A percentile compares a stretch with the other conserved stretches of the same genome.
These are phyloP conservation scores for Dichotomocladium elegans DNA, from an alignment of 371 early-diverging fungal genomes.

Conservation along the genomic window DNA sequence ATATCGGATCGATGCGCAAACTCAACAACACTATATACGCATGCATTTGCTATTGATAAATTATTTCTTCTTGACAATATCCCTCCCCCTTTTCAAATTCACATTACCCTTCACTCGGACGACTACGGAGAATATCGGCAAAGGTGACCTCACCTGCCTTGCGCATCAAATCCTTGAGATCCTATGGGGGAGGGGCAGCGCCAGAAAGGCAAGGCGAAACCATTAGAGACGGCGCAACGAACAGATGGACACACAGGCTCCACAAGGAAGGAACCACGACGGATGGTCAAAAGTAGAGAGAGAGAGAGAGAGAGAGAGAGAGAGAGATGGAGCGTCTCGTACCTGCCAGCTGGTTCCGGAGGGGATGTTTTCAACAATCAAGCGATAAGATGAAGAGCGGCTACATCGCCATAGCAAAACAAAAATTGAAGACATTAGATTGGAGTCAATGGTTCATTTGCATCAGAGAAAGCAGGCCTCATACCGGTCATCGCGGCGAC, in stretches of 20 bases:
- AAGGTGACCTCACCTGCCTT: slow-evolving; percentile 94
- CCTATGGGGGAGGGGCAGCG: slow-evolving; percentile 53
- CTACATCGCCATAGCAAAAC: too few relatives aligned
- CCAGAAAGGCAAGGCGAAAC: slow-evolving; percentile 7
- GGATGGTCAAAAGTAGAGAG: slow-evolving; percentile 7
- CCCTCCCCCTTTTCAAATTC: background rate
- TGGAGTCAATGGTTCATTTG: too few relatives aligned
- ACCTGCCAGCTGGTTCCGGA: slow-evolving; percentile 81
- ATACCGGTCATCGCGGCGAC: slow-evolving; percentile 36
- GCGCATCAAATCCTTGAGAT: slow-evolving; percentile 94
- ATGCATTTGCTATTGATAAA: background rate
- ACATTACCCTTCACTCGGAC: slow-evolving; percentile 83
- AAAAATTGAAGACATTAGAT: too few relatives aligned
- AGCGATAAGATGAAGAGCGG: slow-evolving; percentile 55
- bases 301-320: slow-evolving; percentile 13
- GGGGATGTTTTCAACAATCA: slow-evolving; percentile 70
- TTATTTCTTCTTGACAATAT: background rate
- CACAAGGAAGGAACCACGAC: background rate
- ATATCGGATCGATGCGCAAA: slow-evolving; percentile 79
- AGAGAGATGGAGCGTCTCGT: slow-evolving; percentile 34
- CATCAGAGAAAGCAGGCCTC: too few relatives aligned
- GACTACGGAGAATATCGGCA: slow-evolving; percentile 81
- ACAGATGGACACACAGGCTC: slow-evolving; percentile 5
- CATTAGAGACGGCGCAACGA: background rate
- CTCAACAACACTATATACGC: slow-evolving; percentile 78